Evolutionary conservation across 768 basidiomycete species (phyloP), one percentile per base, ranked within the genome.

Genomic region (Psilocybe subaeruginosa): DNA sequence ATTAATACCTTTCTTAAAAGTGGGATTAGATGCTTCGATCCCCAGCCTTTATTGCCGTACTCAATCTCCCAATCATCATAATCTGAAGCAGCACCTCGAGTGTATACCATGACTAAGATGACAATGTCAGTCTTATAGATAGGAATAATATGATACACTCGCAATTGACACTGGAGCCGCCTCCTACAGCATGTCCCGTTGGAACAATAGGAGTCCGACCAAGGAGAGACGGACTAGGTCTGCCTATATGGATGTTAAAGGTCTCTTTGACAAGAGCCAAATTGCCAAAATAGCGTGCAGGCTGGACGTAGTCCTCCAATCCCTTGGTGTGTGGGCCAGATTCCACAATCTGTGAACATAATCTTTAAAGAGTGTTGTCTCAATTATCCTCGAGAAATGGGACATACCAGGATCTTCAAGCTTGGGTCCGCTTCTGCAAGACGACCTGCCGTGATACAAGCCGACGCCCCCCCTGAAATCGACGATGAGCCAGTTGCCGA

Each of bases 141-240:
- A 30, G 35, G 7, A 14, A 12, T n/a, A 9, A 43, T 56, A 2
- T 16, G 1, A 67, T 7, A 7, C 33, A 11, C 79, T 54, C 48
- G 85, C 86, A 85, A 64, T 89, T 90, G 14, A 89, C 79, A 56
- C 76, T 74, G 0, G 86, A 87, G 0, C 87, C 87, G 4, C 88
- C 89, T 1, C 88, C 88, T 3, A 90, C 66, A 52, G 78, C 80
- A 56, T 80, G 76, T 0, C 82, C 87, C 23, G 73, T 69, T 0
- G 77, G 76, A 4, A 85, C 76, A 33, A 82, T 49, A 2, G 73
- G 63, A 1, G 73, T 64, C 1, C 88, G 84, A 2, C 81, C 82
- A 77, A 50, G 3, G 75, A 70, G n/a, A 80, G 70, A 54, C 77
- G 80, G 0, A 74, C 70, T 49, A 1, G 48, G 41, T 60, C 79